Base-by-base conservation (phyloP, 2,329 filamentous ascomycete genomes). In the Lachnellula subtilissima region DNA sequence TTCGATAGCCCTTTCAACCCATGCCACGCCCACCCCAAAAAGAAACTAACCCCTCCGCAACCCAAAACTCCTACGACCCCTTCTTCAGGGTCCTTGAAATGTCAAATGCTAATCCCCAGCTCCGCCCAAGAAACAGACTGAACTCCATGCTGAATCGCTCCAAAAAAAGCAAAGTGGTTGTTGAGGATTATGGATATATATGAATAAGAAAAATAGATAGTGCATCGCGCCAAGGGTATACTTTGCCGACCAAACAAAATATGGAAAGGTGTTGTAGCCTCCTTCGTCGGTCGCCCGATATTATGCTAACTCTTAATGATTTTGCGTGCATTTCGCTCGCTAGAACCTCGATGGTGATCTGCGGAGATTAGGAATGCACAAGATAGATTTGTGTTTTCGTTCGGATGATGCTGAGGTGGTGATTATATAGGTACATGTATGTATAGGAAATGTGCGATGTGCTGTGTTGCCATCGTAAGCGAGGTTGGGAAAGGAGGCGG, bases 11-110 rank as follows among this genome's bases (percentile, higher is more conserved):
- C 28, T 32, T 32, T 45, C 37, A 15, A 43, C 1, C 25, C 9
- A 28, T 17, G 22, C 39, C 61, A 61, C 61, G 61, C 64, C 61
- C 61, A 60, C 62, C 59, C 58, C 48, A 53, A 64, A 63, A 61
- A 54, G 40, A 48, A 50, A 45, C 54, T 11, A 12, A 58, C 35
- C 45, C 32, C 39, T 35, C 19, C n/a, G 45, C 47, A 50, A 23
- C 43, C 54, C 52, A 54, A 52, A 48, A 59, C 52, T 55, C 54
- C 56, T 51, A 17, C 46, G 45, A 37, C 23, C 25, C 17, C 45
- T 23, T 35, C 28, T 32, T 32, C 37, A 19, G 48, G 48, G 49
- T 42, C 52, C 53, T 50, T 40, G 14, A 46, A 37, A 51, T 32
- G 23, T 28, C 25, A 49, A 49, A 49, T 49, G 48, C 48, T 28